Base-by-base conservation (phyloP, 306 rosid genomes). In the Pterocarpus santalinus region DNA sequence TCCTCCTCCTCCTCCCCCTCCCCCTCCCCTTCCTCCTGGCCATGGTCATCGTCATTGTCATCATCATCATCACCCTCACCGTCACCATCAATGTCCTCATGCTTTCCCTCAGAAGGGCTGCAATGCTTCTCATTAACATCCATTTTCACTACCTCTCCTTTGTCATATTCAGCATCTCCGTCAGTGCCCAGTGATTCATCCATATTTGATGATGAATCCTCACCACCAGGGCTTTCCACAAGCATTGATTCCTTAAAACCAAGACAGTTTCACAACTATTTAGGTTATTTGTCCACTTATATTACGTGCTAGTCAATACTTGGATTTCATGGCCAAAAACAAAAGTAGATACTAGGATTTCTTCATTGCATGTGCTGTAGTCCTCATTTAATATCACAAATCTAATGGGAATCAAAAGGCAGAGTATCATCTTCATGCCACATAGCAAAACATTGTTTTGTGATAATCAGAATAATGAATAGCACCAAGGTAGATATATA, bases 121-220 rank as follows among this genome's bases (percentile, higher is more conserved):
- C 14, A 63, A 12, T 82, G 89, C 91, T 83, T 87, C 81, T 87
- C 86, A 46, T 87, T 65, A 85, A 41, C 83, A 74, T 84, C 95
- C 85, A 75, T 81, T 82, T 88, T 85, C 28, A 32, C 75, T 35
- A 76, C 90, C 63, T 85, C 95, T 73, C 76, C 91, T 52, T 69
- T 88, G 72, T 89, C 90, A 51, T 68, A 90, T 17, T 77, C 91
- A 46, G 73, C 89, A 76, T 88, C 89, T 61, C 86, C 91, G 51
- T 89, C 87, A 16, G 80, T 84, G 41, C 88, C 92, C 71, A 75
- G 62, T 0, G 94, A 88, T 63, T 91, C 93, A 75, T 89, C 94
- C 61, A 75, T 83, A 79, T 93, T 85, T 56, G 96, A 93, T 75
- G 97, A 90, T 39, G 95, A 92, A 82, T 90, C 97, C 76, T 82